Evolutionary conservation across 495 filamentous ascomycete genomes (phyloP), one percentile per base, ranked within the genome.

Genomic region (Pyrenopolyporus hunteri): DNA sequence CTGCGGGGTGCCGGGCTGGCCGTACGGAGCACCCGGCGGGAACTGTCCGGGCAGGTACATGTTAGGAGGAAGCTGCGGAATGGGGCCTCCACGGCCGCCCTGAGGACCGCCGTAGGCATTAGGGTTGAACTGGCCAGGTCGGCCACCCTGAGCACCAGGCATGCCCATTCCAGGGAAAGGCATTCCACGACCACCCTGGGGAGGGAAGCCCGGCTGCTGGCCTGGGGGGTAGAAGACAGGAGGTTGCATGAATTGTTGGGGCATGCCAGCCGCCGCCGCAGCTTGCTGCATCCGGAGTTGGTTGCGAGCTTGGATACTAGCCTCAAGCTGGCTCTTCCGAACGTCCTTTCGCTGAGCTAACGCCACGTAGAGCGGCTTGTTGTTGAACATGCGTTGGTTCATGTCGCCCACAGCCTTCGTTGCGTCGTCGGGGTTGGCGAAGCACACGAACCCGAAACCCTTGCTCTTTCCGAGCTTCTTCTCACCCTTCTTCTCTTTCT

Each of bases 391-490:
- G 73, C 92, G 89, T 82, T 97, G 93, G 82, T 98, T 98, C 89
- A 97, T 96, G 74, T 98, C 95, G 50, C 91, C 91, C 50, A 98
- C 93, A 67, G 94, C 94, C 85, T 98, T 98, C 78, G 92, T 97
- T 64, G 94, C 95, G 78, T 99, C 94, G 63, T 98, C 95, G 42
- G 95, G 92, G 83, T 94, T 97, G 83, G 87, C 92, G 83, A 99
- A 99, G 89, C 94, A 99, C 67, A 99, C 95, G 76, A 99, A 99
- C 66, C 94, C 95, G 71, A 99, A 99, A 68, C 94, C 94, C 82
- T 97, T 98, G 87, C 91, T 96, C 89, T 98, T 98, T 63, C 94
- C 94, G 23, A 96, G 81, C 51, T 82, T 78, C 78, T 87, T 90
- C 78, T 93, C 92, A 50, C 84, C 79, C 68, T 80, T 70, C 80